Evolutionary conservation across 176 grass and related monocot genomes (phyloP), one percentile per base, ranked within the genome.

Genomic region (Avena insularis): DNA sequence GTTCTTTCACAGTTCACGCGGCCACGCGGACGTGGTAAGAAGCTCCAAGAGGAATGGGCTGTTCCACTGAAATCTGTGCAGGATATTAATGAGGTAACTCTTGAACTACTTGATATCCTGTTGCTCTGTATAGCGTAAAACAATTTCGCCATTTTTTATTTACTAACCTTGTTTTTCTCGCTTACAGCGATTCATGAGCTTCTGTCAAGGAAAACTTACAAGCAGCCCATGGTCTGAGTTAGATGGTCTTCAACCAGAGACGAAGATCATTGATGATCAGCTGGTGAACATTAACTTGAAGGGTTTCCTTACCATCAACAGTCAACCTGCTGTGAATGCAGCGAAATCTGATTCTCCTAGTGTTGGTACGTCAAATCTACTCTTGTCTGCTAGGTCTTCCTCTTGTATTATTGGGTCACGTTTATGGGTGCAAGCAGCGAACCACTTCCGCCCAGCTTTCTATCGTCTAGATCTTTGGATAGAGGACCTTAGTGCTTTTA

Each of bases 241-340:
- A 84, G 92, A 97, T 0, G 91, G 91, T 62, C 94, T 97, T 90
- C 91, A 92, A 77, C 90, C 83, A 6, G 95, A 97, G 87, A 92
- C 95, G 67, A 94, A 87, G 75, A 94, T 97, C 86, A 97, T 97
- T 53, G 87, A 94, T 15, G 90, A 92, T 48, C 71, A 94, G 40
- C 82, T 97, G 11, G 92, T 83, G 73, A 90, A 92, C 78, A 87
- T 97, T 85, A 97, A 94, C 87, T 86, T 85, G 57, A 92, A 94
- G 78, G 95, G 92, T 53, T 97, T 94, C 83, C 95, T 97, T 85
- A 97, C 95, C 73, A 97, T 97, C 69, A 97, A 97, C 79, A 97
- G 95, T 73, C 95, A 97, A 80, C 95, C 95, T 87, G 75, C 92
- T 64, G 79, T 94, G 47, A 94, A 97, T 84, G 95, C 88, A 87